Conservation (phyloP, 2,329 filamentous ascomycete genomes). For the Penicillium palitans region DNA sequence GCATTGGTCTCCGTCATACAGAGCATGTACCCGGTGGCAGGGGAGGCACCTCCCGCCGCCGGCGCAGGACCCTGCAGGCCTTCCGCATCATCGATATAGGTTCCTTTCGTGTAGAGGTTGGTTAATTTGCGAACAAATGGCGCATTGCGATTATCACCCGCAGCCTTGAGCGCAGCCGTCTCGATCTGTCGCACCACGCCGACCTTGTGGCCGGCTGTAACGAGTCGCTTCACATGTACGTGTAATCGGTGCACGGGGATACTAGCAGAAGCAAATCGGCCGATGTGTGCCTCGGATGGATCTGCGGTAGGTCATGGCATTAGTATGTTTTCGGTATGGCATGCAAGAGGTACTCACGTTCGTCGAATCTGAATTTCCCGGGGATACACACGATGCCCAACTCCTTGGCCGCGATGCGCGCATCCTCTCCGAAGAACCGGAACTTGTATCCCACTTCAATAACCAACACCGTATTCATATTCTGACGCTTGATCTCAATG, state of each 20-base stretch:
- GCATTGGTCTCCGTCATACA: conserved; percentile 84
- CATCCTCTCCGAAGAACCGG: conserved; percentile 94
- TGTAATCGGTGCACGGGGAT: conserved; percentile 89
- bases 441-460: conserved; percentile 99
- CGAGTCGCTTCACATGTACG: conserved; percentile 90
- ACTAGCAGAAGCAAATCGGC: conserved; percentile 91
- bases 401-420: conserved; percentile 81
- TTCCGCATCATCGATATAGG: conserved; percentile 91
- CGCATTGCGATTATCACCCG: conserved; percentile 87
- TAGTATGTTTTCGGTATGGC: conserved; percentile 14
- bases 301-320: conserved; percentile 48
- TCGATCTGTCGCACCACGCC: conserved; percentile 93
- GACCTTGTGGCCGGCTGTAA: conserved; percentile 91
- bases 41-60: conserved; percentile 57
- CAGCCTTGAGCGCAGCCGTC: conserved; percentile 93
- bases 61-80: conserved; percentile 63
- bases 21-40: conserved; percentile 79
- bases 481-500: conserved; percentile 87
- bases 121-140: conserved; percentile 92
- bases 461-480: conserved; percentile 85
- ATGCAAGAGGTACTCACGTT: conserved; percentile 57
- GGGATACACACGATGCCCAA: conserved; percentile 95
- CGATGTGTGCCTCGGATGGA: conserved; percentile 85
- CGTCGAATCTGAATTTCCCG: conserved; percentile 90
- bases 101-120: conserved; percentile 96